phyloP scores from a whole-genome alignment of 306 rosid species.

The Acacia crassicarpa region DNA sequence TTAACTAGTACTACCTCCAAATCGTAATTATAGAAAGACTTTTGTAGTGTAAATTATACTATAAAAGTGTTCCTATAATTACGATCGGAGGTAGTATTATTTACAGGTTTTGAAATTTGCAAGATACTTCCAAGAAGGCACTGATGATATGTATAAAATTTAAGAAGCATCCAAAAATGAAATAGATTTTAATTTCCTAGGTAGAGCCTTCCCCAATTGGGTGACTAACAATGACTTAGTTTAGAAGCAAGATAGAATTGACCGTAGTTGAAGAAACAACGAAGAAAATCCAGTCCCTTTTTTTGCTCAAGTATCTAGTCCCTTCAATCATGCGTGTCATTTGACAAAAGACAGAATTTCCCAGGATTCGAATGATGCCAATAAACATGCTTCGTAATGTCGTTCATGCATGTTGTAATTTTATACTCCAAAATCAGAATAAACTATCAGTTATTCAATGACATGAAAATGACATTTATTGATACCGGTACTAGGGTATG shows the following conservation, averaged over 20 bases:
- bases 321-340: background rate
- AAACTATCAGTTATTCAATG: background rate
- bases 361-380: background rate
- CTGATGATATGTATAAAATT: background rate
- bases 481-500: background rate
- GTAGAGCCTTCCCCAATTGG: background rate
- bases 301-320: no score
- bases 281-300: background rate
- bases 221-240: background rate
- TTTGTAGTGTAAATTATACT: no score
- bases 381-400: background rate
- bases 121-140: background rate
- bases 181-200: background rate
- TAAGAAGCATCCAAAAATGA: background rate
- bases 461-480: background rate
- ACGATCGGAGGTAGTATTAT: background rate
- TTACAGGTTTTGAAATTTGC: background rate
- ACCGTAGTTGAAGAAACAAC: background rate
- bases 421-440: background rate
- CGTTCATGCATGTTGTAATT: background rate
- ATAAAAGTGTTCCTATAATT: no score
- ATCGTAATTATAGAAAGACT: no score
- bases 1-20: no score
- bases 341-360: background rate
- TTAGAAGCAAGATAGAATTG: background rate